Evolutionary conservation across 371 early-diverging fungal species (phyloP).

Genomic region (Circinella minor): DNA sequence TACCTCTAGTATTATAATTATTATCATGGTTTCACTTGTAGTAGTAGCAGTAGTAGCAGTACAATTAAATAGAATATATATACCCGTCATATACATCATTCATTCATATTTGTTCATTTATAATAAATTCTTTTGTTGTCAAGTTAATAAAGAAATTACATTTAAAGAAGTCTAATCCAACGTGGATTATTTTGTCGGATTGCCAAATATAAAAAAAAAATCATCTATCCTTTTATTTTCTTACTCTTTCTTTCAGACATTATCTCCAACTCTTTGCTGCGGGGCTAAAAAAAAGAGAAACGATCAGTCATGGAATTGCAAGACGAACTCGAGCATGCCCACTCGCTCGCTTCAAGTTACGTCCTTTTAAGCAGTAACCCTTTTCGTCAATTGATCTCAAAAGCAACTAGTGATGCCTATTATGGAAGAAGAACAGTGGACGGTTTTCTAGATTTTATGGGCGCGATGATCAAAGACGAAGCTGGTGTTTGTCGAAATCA

Average conservation of each 20-base stretch:
- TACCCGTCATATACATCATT: not conserved
- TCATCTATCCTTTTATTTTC: not conserved
- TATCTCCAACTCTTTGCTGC: not conserved
- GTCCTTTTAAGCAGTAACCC: constrained; percentile 1
- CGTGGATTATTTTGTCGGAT: no score
- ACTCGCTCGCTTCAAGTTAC: not conserved
- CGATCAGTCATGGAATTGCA: constrained; percentile 4
- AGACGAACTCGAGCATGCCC: not conserved
- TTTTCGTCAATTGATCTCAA: constrained; percentile 28
- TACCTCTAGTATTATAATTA: not conserved
- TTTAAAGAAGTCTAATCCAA: no score
- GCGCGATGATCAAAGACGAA: constrained; percentile 33
- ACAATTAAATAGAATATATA: not conserved
- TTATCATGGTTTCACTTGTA: no score
- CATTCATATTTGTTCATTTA: no score
- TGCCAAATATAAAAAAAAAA: no score
- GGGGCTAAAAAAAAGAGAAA: not conserved
- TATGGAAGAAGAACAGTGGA: constrained; percentile 32
- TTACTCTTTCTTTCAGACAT: not conserved
- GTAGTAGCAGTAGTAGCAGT: no score
- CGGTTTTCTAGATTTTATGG: constrained; percentile 32
- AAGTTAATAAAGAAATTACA: no score
- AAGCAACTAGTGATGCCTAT: constrained; percentile 27
- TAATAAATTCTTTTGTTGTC: no score
- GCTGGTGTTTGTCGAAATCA: constrained; percentile 21